Percentiles rank a stretch among this genome's conserved stretches.
These are phyloP conservation scores for Aureobasidium sp. DNA, from an alignment of 2,329 filamentous ascomycete genomes.

Conservation along the genomic window DNA sequence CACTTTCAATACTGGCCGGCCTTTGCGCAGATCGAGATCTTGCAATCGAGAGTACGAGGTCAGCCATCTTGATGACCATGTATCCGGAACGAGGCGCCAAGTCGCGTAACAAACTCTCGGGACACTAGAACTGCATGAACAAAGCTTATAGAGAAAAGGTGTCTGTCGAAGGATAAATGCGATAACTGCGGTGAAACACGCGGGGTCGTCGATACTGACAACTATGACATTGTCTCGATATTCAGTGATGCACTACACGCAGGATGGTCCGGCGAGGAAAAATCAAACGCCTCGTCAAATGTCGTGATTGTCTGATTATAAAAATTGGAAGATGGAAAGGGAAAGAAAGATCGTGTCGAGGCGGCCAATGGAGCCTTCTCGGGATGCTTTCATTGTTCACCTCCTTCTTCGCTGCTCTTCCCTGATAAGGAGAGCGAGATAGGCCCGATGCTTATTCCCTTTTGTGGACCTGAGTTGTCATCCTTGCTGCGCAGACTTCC, in stretches of 20 bases:
- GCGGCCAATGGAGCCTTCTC: not conserved
- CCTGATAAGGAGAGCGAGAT: conserved; percentile 8
- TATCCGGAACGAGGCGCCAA: no score
- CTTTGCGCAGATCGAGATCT: no score
- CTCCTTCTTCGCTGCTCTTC: conserved; percentile 1
- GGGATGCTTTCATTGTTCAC: not conserved
- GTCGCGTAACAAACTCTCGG: no score
- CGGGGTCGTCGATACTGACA: not conserved
- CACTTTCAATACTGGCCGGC: no score
- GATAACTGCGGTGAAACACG: not conserved
- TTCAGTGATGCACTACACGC: not conserved
- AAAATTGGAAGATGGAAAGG: not conserved
- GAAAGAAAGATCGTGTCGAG: not conserved
- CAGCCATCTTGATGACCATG: no score
- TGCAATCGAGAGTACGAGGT: no score
- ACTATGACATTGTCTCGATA: not conserved
- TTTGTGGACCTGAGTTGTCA: conserved; percentile 23
- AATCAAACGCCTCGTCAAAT: conserved; percentile 10
- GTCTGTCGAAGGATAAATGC: not conserved
- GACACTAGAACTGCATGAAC: no score
- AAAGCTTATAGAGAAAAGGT: no score
- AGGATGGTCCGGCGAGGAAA: not conserved
- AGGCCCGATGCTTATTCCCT: conserved; percentile 23
- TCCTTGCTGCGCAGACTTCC: conserved; percentile 36
- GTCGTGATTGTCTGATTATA: conserved; percentile 10